Evolutionary conservation across 768 basidiomycete genomes (phyloP), one percentile per base, ranked within the genome.

Genomic region (Russula virescens): DNA sequence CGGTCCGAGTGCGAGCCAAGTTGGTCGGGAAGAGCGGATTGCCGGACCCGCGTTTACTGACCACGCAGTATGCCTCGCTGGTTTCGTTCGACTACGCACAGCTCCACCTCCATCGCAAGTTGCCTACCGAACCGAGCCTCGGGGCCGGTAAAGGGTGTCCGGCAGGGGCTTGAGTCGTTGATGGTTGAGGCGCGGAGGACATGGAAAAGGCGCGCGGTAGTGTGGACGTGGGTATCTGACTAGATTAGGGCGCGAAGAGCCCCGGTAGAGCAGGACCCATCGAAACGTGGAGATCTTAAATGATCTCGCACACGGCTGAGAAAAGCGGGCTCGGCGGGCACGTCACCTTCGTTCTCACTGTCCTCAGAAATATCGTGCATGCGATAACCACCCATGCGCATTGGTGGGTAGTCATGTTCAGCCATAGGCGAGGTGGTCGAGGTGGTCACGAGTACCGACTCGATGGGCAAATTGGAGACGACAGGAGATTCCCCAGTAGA

Each of bases 11-110:
- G 82, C 80, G 65, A 92, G 73, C 59, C 81, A 93, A 94, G 70
- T 83, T 89, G 66, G 83, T 86, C 4, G 89, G 89, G 76, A 95
- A 95, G 7, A 93, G 75, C 18, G n/a, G n/a, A n/a, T n/a, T n/a
- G n/a, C n/a, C n/a, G n/a, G n/a, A n/a, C n/a, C n/a, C n/a, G n/a
- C n/a, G n/a, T n/a, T n/a, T n/a, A n/a, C n/a, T n/a, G n/a, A n/a
- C n/a, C n/a, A n/a, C n/a, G n/a, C n/a, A n/a, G n/a, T n/a, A n/a
- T n/a, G n/a, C n/a, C n/a, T n/a, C n/a, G n/a, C n/a, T n/a, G n/a
- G n/a, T n/a, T n/a, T 54, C 55, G 26, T 26, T 58, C 26, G 65
- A 66, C 21, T 49, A 58, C 25, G 66, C 69, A 55, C 61, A 59
- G 40, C 57, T 51, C 26, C 66, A 61, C 13, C 63, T 63, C n/a